These are phyloP conservation scores for Acidiella bohemica DNA, from an alignment of 495 filamentous ascomycete genomes.

Conservation along the genomic window DNA sequence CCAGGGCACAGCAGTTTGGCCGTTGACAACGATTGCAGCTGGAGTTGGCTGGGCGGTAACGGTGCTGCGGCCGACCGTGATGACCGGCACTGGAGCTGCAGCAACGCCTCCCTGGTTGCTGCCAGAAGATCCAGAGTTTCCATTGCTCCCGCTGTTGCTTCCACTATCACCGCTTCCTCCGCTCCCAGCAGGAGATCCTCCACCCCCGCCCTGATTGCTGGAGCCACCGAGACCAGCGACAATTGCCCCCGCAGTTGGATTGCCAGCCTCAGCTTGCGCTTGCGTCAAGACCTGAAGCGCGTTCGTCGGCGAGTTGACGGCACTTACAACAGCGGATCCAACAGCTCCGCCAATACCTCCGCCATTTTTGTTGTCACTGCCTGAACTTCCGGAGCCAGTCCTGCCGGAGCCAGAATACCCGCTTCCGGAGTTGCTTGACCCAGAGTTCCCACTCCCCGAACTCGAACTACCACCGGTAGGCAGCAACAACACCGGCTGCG, in stretches of 20 bases:
- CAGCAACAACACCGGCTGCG: constrained; percentile 2
- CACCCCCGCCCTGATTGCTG: neutral
- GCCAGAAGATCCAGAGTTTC: neutral
- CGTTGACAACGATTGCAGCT: constrained; percentile 8
- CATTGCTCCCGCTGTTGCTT: neutral
- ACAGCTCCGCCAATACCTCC: neutral
- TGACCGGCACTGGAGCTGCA: constrained; percentile 4
- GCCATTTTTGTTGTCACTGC: neutral
- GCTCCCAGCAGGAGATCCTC: neutral
- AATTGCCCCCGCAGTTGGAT: constrained; percentile 3
- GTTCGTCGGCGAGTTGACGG: constrained; percentile 10
- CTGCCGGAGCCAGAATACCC: neutral
- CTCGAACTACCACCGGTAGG: neutral
- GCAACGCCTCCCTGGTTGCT: neutral
- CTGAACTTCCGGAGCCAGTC: neutral
- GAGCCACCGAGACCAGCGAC: constrained; percentile 3
- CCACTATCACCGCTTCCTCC: constrained; percentile 1
- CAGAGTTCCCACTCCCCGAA: neutral
- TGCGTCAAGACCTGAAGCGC: constrained; percentile 8
- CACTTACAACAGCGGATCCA: constrained; percentile 3
- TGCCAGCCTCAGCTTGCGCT: neutral
- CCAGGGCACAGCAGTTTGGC: constrained; percentile 13
- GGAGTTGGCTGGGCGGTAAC: constrained; percentile 9
- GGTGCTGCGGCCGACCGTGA: constrained; percentile 8
- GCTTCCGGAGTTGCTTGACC: neutral